Conservation (phyloP, 2,329 filamentous ascomycete species). For the Claviceps monticola region DNA sequence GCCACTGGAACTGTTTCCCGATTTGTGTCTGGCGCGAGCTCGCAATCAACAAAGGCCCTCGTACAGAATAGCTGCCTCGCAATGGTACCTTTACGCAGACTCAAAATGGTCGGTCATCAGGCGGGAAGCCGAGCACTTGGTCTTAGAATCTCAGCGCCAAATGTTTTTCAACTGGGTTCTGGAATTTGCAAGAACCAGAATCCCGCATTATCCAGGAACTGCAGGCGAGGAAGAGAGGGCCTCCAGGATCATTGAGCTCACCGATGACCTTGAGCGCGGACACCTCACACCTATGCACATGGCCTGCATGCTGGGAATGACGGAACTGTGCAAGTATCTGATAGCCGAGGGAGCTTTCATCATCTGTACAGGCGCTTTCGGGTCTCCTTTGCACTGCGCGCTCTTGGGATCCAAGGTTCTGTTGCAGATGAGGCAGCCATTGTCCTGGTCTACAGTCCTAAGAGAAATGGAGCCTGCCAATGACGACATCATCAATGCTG, state of each 20-base stretch:
- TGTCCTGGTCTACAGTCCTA: conserved; percentile 5
- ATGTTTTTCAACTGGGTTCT: conserved; percentile 24
- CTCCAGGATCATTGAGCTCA: conserved; percentile 15
- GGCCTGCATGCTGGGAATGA: conserved; percentile 20
- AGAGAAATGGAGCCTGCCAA: neutral
- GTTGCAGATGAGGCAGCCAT: conserved; percentile 6
- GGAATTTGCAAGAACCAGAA: conserved; percentile 19
- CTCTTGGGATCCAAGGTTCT: conserved; percentile 18
- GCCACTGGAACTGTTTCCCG: conserved; percentile 15
- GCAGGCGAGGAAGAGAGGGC: conserved; percentile 8
- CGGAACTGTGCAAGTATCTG: conserved; percentile 15
- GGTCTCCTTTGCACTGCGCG: conserved; percentile 21
- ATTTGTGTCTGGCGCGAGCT: conserved; percentile 12
- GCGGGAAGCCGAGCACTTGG: conserved; percentile 15
- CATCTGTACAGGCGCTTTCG: conserved; percentile 13
- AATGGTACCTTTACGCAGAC: conserved; percentile 16
- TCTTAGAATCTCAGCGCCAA: conserved; percentile 12
- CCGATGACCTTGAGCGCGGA: conserved; percentile 15
- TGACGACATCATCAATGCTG: neutral
- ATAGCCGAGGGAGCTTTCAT: conserved; percentile 11
- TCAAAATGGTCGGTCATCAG: conserved; percentile 16
- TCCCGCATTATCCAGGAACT: conserved; percentile 11
- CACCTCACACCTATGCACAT: conserved; percentile 19
- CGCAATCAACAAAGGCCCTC: conserved; percentile 6
- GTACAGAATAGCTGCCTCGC: conserved; percentile 13